These are phyloP conservation scores for Thielaviopsis ethacetica DNA, from an alignment of 2,329 filamentous ascomycete species.

Conservation along the genomic window DNA sequence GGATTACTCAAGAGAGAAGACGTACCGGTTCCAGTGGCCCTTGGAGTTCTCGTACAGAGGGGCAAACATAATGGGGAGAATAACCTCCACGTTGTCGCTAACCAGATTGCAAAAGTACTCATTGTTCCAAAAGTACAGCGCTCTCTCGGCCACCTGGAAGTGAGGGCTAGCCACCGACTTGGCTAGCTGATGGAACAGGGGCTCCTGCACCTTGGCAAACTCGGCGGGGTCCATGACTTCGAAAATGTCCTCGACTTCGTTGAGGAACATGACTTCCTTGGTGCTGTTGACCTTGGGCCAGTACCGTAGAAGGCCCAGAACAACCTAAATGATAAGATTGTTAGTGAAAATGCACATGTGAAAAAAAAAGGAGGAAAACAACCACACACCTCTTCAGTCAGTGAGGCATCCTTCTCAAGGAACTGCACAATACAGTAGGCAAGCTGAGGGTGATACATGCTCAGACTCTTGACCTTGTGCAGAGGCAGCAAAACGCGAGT, in stretches of 20 bases:
- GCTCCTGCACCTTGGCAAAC: conserved; percentile 96
- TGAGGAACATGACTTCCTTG: conserved; percentile 99
- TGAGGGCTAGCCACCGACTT: conserved; percentile 97
- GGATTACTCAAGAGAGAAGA: conserved; percentile 7
- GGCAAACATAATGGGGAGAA: conserved; percentile 97
- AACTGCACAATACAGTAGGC: conserved; percentile 99
- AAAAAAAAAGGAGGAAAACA: conserved; percentile 11
- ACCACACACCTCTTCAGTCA: conserved; percentile 76
- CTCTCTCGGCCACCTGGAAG: conserved; percentile 95
- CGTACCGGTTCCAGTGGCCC: conserved; percentile 94
- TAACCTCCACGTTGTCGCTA: conserved; percentile 96
- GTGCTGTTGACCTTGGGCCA: conserved; percentile 99
- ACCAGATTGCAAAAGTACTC: conserved; percentile 99
- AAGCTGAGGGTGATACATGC: conserved; percentile 98
- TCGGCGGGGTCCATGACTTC: conserved; percentile 99
- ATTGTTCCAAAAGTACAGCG: conserved; percentile 99
- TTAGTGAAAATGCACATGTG: conserved; percentile 7
- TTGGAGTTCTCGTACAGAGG: conserved; percentile 98
- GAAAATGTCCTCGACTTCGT: conserved; percentile 98
- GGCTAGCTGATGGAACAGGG: conserved; percentile 88
- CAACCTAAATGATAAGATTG: conserved; percentile 42
- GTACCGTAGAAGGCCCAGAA: conserved; percentile 83
- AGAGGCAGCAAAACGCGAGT: conserved; percentile 83
- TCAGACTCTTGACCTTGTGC: conserved; percentile 96
- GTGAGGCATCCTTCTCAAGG: conserved; percentile 86